Conservation (phyloP, 306 rosid species). For the Lathyrus sativus region DNA sequence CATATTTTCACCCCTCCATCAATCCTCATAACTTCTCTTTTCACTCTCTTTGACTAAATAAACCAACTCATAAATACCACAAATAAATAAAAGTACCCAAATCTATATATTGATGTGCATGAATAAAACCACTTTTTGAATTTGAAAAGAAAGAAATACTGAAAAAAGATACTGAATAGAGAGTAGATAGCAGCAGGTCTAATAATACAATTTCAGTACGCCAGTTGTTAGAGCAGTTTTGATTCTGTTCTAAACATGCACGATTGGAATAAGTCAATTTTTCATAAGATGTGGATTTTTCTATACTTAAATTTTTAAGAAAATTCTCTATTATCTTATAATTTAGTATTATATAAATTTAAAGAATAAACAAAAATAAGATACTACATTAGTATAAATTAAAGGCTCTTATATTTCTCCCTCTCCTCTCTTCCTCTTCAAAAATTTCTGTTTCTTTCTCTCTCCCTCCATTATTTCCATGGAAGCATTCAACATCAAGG, state of each 20-base stretch:
- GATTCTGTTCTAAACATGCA: constrained; percentile 30
- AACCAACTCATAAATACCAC: not conserved
- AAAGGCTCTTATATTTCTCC: not conserved
- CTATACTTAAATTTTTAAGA: not conserved
- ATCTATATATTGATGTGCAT: not conserved
- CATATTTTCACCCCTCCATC: constrained; percentile 11
- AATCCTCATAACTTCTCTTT: not conserved
- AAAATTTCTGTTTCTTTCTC: not conserved
- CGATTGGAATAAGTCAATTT: constrained; percentile 34
- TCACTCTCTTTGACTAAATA: not conserved
- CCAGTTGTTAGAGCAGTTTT: constrained; percentile 41
- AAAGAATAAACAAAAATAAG: not conserved
- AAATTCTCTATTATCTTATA: not conserved
- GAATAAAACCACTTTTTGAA: constrained; percentile 22
- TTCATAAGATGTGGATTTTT: not conserved
- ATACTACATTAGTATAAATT: not conserved
- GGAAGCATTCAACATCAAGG: constrained; percentile 46
- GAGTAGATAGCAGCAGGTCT: constrained; percentile 35
- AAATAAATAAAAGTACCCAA: not conserved
- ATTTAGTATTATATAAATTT: not conserved
- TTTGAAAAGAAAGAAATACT: not conserved
- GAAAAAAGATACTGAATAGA: not conserved
- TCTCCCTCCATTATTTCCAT: not conserved
- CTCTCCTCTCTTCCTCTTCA: constrained; percentile 6
- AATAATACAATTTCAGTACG: constrained; percentile 36